Conservation (phyloP, 75 land plant species). For the Selaginella moellendorffii region DNA sequence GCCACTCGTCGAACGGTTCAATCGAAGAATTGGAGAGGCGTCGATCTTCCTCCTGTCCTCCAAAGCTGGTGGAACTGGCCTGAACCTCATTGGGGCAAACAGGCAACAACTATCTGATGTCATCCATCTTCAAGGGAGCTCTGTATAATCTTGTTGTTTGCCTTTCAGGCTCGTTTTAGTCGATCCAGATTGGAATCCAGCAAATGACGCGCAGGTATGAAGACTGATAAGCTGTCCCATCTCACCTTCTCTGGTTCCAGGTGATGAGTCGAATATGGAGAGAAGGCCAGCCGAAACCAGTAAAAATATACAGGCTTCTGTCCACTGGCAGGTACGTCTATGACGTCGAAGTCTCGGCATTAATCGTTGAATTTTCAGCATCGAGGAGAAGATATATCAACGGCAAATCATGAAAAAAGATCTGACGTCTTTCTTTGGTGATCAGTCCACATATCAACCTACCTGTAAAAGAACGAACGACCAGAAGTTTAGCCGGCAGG, state of each 20-base stretch:
- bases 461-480: conserved; percentile 12
- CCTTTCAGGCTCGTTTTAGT: conserved; percentile 32
- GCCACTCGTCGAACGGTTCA: conserved; percentile 30
- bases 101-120: conserved; percentile 7
- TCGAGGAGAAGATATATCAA: conserved; percentile 37
- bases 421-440: conserved; percentile 28
- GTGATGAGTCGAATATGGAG: conserved; percentile 45
- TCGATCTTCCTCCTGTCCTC: conserved; percentile 33
- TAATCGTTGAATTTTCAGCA: conserved; percentile 15
- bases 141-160: background rate
- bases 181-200: conserved; percentile 48
- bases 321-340: conserved; percentile 32
- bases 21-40: conserved; percentile 22
- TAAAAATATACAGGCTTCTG: conserved; percentile 31
- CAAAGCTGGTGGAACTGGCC: conserved; percentile 37
- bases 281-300: conserved; percentile 39
- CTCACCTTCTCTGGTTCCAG: conserved; percentile 4
- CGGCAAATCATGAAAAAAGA: conserved; percentile 34
- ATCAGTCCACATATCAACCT: conserved; percentile 1
- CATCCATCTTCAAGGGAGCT: background rate
- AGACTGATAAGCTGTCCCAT: background rate
- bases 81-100: conserved; percentile 36
- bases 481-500: conserved; percentile 27
- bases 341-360: background rate
- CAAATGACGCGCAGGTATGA: conserved; percentile 37